Base-by-base conservation (phyloP, 768 basidiomycete species). In the Trametes coccinea region DNA sequence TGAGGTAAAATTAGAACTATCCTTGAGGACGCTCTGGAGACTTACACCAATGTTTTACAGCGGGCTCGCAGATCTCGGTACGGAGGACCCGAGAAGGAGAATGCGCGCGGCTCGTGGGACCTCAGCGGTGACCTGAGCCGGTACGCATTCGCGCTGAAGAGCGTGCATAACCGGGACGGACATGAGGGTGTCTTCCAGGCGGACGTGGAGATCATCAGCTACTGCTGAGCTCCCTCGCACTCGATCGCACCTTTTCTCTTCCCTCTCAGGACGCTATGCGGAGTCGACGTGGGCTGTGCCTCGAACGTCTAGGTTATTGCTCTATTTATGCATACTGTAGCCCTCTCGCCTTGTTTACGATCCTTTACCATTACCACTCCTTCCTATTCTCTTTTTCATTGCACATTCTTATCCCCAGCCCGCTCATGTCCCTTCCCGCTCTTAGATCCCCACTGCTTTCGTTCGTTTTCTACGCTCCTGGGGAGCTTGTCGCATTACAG, bases 131-230 rank as follows among this genome's bases (percentile, higher is more conserved):
- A 39, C 50, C 30, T 46, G n/a, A 14, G n/a, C 30, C 41, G 39
- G 29, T 16, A 37, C 4, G 44, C 40, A 29, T 17, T 63, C 6
- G 27, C 34, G 2, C 39, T 63, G 16, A 37, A 49, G 11, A 2
- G 39, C 2, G 3, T 63, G 2, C 13, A 37, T 11, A 63, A 54
- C 53, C 22, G 1, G 34, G 52, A 54, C 40, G 53, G 47, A 8
- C 37, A 53, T 37, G 50, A 46, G 0, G 10, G 14, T 5, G 39
- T 63, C 13, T 63, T 58, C 46, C 56, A 63, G 40, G 62, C 62
- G 29, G 53, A 50, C 14, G 14, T 64, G 8, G 47, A 54, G 3
- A 37, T 60, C 31, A 49, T 56, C 40, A 34, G 17, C 43, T 31
- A 16, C 14, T n/a, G 22, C 13, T 56, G 44, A 55, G 37, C 14